Evolutionary conservation across 805 yeast species (phyloP).

Genomic region (Candida chauliodis): DNA sequence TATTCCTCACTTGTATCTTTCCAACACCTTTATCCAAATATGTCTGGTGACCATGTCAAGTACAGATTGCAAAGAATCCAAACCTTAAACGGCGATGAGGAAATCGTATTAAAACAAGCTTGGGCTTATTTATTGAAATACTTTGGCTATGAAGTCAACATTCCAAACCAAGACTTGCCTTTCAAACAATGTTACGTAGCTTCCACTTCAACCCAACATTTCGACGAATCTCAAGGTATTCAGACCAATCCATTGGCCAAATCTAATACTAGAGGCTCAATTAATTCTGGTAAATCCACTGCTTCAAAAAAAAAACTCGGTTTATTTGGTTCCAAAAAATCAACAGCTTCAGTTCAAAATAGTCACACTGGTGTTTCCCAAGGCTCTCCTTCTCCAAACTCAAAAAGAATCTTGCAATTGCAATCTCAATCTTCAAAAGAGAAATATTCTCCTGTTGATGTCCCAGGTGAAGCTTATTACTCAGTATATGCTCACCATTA

Average conservation of each 20-base stretch:
- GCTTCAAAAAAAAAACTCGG: conserved; percentile 31
- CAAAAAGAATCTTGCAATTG: conserved; percentile 25
- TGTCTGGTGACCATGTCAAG: conserved; percentile 13
- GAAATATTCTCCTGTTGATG: conserved; percentile 19
- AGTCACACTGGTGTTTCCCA: conserved; percentile 8
- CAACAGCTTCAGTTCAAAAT: conserved; percentile 6
- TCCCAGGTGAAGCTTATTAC: conserved; percentile 18
- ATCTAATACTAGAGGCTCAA: conserved; percentile 21
- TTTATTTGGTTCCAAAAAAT: conserved; percentile 19
- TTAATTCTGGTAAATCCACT: conserved; percentile 25
- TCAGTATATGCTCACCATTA: conserved; percentile 20
- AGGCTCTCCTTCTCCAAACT: conserved; percentile 12
- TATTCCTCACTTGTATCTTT: not conserved
- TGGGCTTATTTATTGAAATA: conserved; percentile 65
- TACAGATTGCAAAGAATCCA: conserved; percentile 39
- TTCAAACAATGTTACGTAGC: conserved; percentile 30
- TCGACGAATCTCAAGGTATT: conserved; percentile 8
- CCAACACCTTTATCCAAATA: conserved; percentile 1
- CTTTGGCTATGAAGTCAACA: conserved; percentile 47
- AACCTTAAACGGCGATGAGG: conserved; percentile 49
- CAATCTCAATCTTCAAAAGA: conserved; percentile 24
- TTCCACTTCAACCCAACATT: conserved; percentile 17
- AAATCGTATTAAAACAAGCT: conserved; percentile 59
- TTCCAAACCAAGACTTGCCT: conserved; percentile 25
- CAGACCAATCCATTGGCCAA: conserved; percentile 17